A percentile compares a stretch with the other conserved stretches of the same genome.
Conservation (phyloP, 1,284 basidiomycete species). For the Vanrija pseudolonga region DNA sequence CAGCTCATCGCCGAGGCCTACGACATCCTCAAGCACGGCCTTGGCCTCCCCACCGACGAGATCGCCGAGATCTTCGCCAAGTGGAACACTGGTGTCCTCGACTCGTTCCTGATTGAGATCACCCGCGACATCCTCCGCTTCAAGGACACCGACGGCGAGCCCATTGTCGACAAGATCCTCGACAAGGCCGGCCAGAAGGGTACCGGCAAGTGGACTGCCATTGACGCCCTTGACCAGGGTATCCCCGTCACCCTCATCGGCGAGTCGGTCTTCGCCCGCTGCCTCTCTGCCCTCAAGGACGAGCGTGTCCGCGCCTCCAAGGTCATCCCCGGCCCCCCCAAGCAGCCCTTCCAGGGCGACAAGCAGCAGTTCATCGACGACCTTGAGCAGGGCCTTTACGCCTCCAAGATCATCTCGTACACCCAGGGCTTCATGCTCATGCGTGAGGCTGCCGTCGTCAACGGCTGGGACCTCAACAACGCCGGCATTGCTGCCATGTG, state of each 20-base stretch:
- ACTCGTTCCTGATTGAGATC: constrained; percentile 99
- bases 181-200: constrained; percentile 98
- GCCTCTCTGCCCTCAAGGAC: constrained; percentile 95
- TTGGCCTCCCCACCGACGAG: constrained; percentile 76
- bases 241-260: constrained; percentile 95
- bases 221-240: constrained; percentile 94
- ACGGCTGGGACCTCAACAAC: constrained; percentile 62
- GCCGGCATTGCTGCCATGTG: constrained; percentile 98
- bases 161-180: constrained; percentile 89
- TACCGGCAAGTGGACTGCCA: constrained; percentile 99
- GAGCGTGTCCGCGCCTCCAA: constrained; percentile 94
- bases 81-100: constrained; percentile 99
- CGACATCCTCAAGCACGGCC: constrained; percentile 95
- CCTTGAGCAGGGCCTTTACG: constrained; percentile 98
- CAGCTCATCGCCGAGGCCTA: constrained; percentile 98
- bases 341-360: constrained; percentile 92
- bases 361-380: constrained; percentile 96
- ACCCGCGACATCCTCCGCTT: constrained; percentile 91
- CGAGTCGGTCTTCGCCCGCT: constrained; percentile 98
- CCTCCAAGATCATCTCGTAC: constrained; percentile 99
- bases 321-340: constrained; percentile 80
- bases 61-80: constrained; percentile 82
- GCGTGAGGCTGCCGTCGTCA: constrained; percentile 96
- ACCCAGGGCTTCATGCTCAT: constrained; percentile 99
- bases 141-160: constrained; percentile 86